Base-by-base conservation (phyloP, 306 rosid genomes). In the Corylus americana region DNA sequence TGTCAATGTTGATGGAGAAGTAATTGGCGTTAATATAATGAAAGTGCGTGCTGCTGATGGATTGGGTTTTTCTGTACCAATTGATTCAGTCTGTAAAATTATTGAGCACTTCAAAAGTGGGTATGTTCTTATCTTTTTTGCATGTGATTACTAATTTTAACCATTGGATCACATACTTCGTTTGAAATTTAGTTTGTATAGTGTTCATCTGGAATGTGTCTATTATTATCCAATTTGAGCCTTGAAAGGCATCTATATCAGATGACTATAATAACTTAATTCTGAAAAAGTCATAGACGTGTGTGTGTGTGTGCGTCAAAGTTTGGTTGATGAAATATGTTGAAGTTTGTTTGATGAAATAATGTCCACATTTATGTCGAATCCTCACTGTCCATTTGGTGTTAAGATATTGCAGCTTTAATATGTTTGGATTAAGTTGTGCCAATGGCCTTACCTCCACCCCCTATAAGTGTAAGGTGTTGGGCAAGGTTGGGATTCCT, bases 1-100 rank as follows among this genome's bases (percentile, higher is more conserved):
- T 74, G 93, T 91, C 64, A 91, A 95, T 86, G 79, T 91, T 78
- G 98, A 95, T 76, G 99, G 98, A 57, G 98, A 95, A 86, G 88
- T 95, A 71, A 84, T 93, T 75, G 99, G 99, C 9, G 89, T 95
- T 62, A 91, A 93, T 87, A 84, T 86, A 45, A 77, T 95, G 96
- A 95, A 92, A 90, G 81, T 91, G 58, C 6, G 81, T 68, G 85
- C 81, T 42, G 99, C 96, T 74, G 97, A 88, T 89, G 99, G 99
- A 50, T 70, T 95, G 88, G 70, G 98, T 86, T 95, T 95, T 78
- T 87, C 97, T 55, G 93, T 90, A 53, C 99, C 99, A 11, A 91
- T 95, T 5, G 96, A 95, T 68, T 87, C 93, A 0, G 91, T 91
- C 73, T 55, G 78, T 74, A 91, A 91, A 88, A 93, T 95, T 51